phyloP scores from a whole-genome alignment of 441 rosid genomes.

The Hura crepitans region DNA sequence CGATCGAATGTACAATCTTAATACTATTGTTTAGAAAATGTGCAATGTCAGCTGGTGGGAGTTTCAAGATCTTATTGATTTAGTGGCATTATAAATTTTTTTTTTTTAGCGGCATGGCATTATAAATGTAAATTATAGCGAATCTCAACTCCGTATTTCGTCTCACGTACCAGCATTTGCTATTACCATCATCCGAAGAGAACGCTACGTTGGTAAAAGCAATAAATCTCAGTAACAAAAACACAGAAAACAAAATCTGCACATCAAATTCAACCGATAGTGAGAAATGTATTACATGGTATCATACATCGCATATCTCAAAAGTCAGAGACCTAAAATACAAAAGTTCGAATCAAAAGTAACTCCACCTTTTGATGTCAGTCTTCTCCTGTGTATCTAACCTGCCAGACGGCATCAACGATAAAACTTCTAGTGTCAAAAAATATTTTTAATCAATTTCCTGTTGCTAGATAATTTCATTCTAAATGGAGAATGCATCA shows the following conservation, averaged over 20 bases:
- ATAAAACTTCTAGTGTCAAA: background rate
- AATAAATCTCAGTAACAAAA: background rate
- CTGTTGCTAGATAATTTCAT: slow-evolving; percentile 9
- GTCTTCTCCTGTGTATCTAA: background rate
- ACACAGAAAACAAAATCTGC: background rate
- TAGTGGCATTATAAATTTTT: too few species aligned
- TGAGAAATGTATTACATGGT: background rate
- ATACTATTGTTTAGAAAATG: too few species aligned
- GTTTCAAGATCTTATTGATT: too few species aligned
- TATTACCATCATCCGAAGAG: background rate
- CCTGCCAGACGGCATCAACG: background rate
- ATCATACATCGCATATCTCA: background rate
- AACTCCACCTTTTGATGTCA: background rate
- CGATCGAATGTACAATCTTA: too few species aligned
- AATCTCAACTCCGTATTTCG: background rate
- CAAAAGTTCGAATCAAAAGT: background rate
- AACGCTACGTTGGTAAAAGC: background rate
- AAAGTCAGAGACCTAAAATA: background rate
- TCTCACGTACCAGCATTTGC: background rate
- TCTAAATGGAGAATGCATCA: background rate
- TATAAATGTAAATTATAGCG: background rate
- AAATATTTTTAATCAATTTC: background rate
- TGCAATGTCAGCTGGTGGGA: too few species aligned
- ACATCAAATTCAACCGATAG: slow-evolving; percentile 11
- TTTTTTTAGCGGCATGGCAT: too few species aligned